Base-by-base conservation (phyloP, 306 rosid genomes). In the Canavalia ensiformis region DNA sequence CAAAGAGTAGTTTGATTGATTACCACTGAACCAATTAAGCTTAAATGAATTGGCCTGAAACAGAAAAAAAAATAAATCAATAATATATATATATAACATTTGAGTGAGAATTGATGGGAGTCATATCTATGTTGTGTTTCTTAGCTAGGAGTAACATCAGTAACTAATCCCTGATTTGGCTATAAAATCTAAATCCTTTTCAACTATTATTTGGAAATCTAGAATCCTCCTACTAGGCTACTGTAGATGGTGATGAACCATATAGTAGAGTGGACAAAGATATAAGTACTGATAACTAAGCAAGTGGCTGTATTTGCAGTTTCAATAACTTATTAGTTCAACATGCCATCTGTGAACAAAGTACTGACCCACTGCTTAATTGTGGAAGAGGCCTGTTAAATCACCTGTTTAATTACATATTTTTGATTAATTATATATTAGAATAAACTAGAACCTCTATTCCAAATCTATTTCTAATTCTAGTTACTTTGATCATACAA, bases 91-190 rank as follows among this genome's bases (percentile, higher is more conserved):
- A 10, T 13, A 30, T 5, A 4, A 56, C 35, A 34, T 31, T 10
- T 75, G 60, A 55, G 41, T 66, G 55, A 34, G 67, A 46, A 33
- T 67, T 55, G 82, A 67, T 42, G 46, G 65, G 73, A 50, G 28
- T 49, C 73, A 80, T 58, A 80, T 35, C 54, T 51, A 46, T 33
- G 50, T 68, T 8, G n/a, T 79, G 70, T 46, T 68, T 79, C 62
- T 63, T 73, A 64, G 74, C 4, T 72, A 63, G 1, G 13, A 37
- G 57, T 64, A 64, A 51, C 74, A 65, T 81, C 80, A 64, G 3
- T 0, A 41, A 52, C 39, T 42, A 73, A 52, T 30, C 9, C 2
- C 10, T 56, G 69, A 30, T 75, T 31, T 59, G 79, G 18, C 70
- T 30, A 45, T 3, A 51, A 33, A 2, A 54, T 66, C 25, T n/a